Base-by-base conservation (phyloP, 306 rosid species). In the Betula pendula region DNA sequence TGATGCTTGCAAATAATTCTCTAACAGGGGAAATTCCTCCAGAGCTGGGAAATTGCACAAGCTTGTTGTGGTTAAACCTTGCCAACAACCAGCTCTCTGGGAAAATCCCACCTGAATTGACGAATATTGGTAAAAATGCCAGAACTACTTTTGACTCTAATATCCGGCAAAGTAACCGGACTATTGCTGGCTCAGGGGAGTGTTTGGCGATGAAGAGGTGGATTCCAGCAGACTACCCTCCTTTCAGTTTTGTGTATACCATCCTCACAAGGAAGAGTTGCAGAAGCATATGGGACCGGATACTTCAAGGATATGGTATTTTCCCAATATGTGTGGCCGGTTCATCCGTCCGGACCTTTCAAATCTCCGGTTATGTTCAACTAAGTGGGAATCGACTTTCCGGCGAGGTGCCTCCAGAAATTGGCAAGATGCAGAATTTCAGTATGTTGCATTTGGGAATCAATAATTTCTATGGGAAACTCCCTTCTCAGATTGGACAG, bases 141-240 rank as follows among this genome's bases (percentile, higher is more conserved):
- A 76, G 16, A 42, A 73, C 73, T 8, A 95, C 99, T 22, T 95
- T 95, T 55, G 90, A 92, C 67, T 56, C 5, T 9, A 95, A 84
- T 56, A 73, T 78, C 33, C 71, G 83, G 65, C 43, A 31, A 73
- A 52, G 20, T 12, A 78, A 76, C 8, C 19, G 22, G 58, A 42
- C 89, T 42, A 12, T 75, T 3, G 91, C 90, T 2, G 99, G 94
- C 27, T 91, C 97, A 0, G 97, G 97, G 33, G 99, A 95, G 82
- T 95, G 99, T 70, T 80, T 91, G 48, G 84, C 94, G 29, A 95
- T 95, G 97, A 89, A 1, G 83, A 89, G 98, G 86, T 95, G 99
- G 99, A 84, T 95, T 59, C 99, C 99, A 38, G 99, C 96, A 75
- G 87, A 95, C 74, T 95, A 92, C 82, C 96, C 99, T 81, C 99